Evolutionary conservation across 352 stramenopile genomes (phyloP).

Genomic region (Discostella stelligera): DNA sequence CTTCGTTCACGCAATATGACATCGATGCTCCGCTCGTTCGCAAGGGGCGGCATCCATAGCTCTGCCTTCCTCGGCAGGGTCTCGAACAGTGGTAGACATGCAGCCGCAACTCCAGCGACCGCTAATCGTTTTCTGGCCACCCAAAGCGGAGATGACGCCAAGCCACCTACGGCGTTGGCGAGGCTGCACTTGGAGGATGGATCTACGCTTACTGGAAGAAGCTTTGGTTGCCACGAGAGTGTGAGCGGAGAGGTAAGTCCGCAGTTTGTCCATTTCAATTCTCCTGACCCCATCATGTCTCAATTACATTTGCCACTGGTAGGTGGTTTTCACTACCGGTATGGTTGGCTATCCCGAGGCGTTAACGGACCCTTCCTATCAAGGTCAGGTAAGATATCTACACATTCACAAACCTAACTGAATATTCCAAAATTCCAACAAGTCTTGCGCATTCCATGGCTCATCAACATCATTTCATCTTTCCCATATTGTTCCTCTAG

Average conservation of each 20-base stretch:
- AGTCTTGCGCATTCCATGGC: too few relatives aligned
- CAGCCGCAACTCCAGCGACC: neutral
- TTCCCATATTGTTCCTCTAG: conserved; percentile 49
- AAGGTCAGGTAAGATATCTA: conserved; percentile 85
- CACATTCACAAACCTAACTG: too few relatives aligned
- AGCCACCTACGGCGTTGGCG: conserved; percentile 73
- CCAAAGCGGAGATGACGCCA: conserved; percentile 76
- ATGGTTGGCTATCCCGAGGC: conserved; percentile 99
- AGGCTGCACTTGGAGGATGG: conserved; percentile 81
- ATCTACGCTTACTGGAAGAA: conserved; percentile 67
- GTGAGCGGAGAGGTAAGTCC: conserved; percentile 73
- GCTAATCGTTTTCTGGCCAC: conserved; percentile 57
- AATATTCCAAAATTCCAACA: too few relatives aligned
- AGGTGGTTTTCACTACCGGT: conserved; percentile 98
- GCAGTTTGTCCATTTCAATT: conserved; percentile 7
- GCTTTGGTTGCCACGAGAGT: conserved; percentile 74
- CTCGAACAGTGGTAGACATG: conserved; percentile 11
- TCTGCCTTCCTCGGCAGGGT: conserved; percentile 23
- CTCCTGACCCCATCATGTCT: conserved; percentile 4
- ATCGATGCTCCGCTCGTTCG: conserved; percentile 49
- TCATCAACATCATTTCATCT: neutral
- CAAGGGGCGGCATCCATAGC: conserved; percentile 11
- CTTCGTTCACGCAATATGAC: conserved; percentile 18
- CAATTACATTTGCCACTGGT: conserved; percentile 42
- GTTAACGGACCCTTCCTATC: conserved; percentile 97